Base-by-base conservation (phyloP, 495 filamentous ascomycete species). In the Evernia prunastri region DNA sequence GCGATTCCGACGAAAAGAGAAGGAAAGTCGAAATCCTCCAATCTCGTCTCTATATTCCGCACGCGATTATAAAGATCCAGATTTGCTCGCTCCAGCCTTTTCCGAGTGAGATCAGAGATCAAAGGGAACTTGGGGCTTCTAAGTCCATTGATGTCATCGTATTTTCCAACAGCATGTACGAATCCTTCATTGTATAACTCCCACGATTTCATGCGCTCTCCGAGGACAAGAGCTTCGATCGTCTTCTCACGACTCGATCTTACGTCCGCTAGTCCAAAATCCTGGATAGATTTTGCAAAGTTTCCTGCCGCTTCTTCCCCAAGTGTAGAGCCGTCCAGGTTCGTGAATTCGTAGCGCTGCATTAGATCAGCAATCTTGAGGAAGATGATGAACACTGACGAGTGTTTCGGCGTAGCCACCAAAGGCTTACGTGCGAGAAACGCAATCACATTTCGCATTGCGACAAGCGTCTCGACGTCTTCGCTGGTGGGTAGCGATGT, bases 151-250 rank as follows among this genome's bases (percentile, higher is more conserved):
- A 97, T 76, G 45, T 86, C 84, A 12, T 90, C 86, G 69, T 92
- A 89, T 72, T 94, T 94, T 33, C 94, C 94, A 18, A 90, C 91
- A n/a, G 86, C 90, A 73, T 98, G 94, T 12, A 92, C 81, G 69
- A 96, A 98, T 9, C 88, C 92, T 70, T 97, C 92, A 63, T 89
- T 88, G 70, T 94, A 98, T 15, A 98, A 82, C 20, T 83, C 80
- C 72, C 85, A 86, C 57, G 85, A 96, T 42, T 85, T 85, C 84
- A 97, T 89, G 17, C 83, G 80, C 76, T 98, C 94, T 39, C 89
- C 92, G 47, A 98, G 76, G 29, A 97, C 81, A 49, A 98, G 81
- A 1, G 86, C 90, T 73, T 98, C 92, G 49, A 97, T 82, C 4
- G 91, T 96, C 77, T 95, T 94, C 71, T 96, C 92, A 13, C 89